A percentile compares a stretch with the other conserved stretches of the same genome.
Evolutionary conservation across 192 early-diverging fungal species (phyloP).

Genomic region (Coemansia biformis): DNA sequence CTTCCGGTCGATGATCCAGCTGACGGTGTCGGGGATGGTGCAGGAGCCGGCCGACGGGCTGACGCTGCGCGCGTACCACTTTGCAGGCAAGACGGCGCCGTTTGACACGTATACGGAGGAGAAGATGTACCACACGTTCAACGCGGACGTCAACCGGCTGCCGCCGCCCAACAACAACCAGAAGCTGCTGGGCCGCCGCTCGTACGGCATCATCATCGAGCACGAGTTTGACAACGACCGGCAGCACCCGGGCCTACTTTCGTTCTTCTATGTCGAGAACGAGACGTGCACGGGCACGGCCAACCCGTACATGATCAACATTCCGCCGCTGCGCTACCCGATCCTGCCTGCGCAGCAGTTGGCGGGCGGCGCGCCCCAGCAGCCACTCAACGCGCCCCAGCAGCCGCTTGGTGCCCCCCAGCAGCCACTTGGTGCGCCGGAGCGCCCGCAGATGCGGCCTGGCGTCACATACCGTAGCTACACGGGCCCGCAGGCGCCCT

Average conservation of each 20-base stretch:
- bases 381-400: neutral
- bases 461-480: slow-evolving; percentile 31
- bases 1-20: slow-evolving; percentile 72
- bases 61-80: slow-evolving; percentile 55
- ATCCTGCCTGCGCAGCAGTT: slow-evolving; percentile 15
- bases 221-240: slow-evolving; percentile 45
- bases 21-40: slow-evolving; percentile 71
- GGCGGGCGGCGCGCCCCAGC: no score
- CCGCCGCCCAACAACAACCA: slow-evolving; percentile 43
- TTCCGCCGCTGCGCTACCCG: slow-evolving; percentile 43
- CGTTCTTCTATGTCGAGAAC: slow-evolving; percentile 49
- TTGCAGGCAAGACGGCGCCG: slow-evolving; percentile 51
- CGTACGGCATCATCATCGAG: slow-evolving; percentile 51
- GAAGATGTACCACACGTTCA: slow-evolving; percentile 67
- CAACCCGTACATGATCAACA: slow-evolving; percentile 40
- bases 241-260: slow-evolving; percentile 34
- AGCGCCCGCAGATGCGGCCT: slow-evolving; percentile 1
- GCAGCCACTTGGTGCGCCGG: neutral
- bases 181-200: slow-evolving; percentile 58
- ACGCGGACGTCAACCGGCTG: slow-evolving; percentile 54
- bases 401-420: no score
- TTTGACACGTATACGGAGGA: slow-evolving; percentile 64
- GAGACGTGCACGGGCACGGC: slow-evolving; percentile 43
- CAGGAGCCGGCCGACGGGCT: slow-evolving; percentile 66
- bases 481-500: no score